phyloP scores from a whole-genome alignment of 192 early-diverging fungal species.

The Coemansia erecta region DNA sequence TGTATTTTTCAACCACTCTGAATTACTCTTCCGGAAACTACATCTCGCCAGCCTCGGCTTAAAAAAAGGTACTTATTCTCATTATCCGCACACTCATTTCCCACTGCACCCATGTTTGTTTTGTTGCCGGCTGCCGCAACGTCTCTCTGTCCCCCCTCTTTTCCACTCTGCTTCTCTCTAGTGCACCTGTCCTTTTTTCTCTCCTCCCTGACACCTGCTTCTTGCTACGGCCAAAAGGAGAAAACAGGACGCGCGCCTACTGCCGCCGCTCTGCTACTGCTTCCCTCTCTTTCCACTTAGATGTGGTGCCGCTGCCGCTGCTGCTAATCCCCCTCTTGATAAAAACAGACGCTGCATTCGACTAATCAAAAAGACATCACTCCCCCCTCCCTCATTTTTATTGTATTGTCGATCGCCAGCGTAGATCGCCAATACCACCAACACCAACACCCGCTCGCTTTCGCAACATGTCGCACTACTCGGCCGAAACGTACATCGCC shows the following conservation, averaged over 20 bases:
- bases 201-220: background rate
- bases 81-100: background rate
- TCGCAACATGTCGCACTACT: slow-evolving; percentile 32
- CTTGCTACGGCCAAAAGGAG: too few relatives aligned
- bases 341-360: too few relatives aligned
- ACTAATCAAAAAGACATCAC: background rate
- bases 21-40: too few relatives aligned
- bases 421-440: too few relatives aligned
- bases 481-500: slow-evolving; percentile 12
- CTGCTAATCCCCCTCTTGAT: too few relatives aligned
- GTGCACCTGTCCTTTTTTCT: background rate
- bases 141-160: background rate
- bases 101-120: too few relatives aligned
- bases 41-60: too few relatives aligned
- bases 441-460: too few relatives aligned
- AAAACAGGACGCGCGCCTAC: too few relatives aligned
- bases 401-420: background rate
- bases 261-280: background rate
- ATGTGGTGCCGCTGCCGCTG: too few relatives aligned
- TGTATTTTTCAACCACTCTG: too few relatives aligned
- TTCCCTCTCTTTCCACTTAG: background rate
- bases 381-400: background rate
- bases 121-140: background rate
- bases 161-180: background rate
- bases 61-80: too few relatives aligned